phyloP scores from a whole-genome alignment of 306 rosid species.

The Acacia melanoxylon region DNA sequence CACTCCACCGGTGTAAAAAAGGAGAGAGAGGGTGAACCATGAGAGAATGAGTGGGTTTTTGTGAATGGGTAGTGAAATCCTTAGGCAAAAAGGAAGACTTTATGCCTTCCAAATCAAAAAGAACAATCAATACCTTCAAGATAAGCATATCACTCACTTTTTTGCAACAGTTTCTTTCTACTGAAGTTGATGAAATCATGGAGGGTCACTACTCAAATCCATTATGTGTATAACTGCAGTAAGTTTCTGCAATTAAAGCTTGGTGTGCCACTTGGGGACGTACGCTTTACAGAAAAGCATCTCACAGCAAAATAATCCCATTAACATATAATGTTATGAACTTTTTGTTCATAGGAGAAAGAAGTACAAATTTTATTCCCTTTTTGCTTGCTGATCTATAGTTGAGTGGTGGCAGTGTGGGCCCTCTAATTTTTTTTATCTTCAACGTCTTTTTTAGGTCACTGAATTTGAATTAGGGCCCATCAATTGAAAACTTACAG shows the following conservation, averaged over 20 bases:
- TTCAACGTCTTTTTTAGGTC: constrained; percentile 33
- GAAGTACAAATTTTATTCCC: constrained; percentile 40
- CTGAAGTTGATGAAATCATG: constrained; percentile 25
- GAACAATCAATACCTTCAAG: constrained; percentile 20
- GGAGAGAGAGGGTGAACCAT: not conserved
- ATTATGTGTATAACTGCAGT: constrained; percentile 23
- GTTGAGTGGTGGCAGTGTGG: constrained; percentile 34
- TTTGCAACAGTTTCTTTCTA: not conserved
- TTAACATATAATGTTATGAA: constrained; percentile 33
- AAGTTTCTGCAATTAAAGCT: constrained; percentile 33
- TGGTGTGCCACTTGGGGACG: constrained; percentile 34
- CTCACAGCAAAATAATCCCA: constrained; percentile 26
- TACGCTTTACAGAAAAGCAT: constrained; percentile 45
- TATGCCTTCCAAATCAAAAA: constrained; percentile 26
- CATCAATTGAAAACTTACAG: constrained; percentile 43
- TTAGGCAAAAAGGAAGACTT: constrained; percentile 37
- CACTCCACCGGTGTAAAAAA: constrained; percentile 21
- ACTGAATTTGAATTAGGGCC: constrained; percentile 42
- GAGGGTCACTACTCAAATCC: constrained; percentile 3
- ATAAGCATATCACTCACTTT: constrained; percentile 10
- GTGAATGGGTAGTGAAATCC: constrained; percentile 36
- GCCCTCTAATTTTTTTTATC: constrained; percentile 37
- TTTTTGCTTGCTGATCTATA: constrained; percentile 33
- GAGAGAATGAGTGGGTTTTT: constrained; percentile 36
- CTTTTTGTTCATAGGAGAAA: constrained; percentile 39